Evolutionary conservation across 495 filamentous ascomycete species (phyloP).

Genomic region (Oidiodendron maius): DNA sequence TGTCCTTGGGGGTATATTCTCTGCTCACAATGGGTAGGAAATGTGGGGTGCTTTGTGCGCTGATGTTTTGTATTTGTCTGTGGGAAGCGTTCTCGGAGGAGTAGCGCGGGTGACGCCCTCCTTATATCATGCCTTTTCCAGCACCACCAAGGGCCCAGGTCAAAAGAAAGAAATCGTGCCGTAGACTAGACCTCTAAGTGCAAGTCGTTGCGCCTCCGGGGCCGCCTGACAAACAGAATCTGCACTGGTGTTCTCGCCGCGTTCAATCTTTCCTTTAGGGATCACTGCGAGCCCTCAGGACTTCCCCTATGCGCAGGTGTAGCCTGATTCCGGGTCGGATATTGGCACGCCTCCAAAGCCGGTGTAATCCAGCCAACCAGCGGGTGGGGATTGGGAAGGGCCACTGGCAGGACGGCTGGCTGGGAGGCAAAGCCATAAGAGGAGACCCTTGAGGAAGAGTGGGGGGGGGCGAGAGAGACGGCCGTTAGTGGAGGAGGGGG

Average conservation of each 20-base stretch:
- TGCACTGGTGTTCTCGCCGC: not conserved
- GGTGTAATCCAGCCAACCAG: no score
- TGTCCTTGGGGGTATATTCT: not conserved
- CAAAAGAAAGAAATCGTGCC: not conserved
- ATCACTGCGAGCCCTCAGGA: conserved; percentile 1
- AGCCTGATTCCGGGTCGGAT: no score
- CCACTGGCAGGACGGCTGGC: no score
- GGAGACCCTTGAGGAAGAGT: no score
- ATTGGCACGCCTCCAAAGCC: no score
- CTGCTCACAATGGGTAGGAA: not conserved
- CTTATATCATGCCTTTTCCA: no score
- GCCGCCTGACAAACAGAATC: conserved; percentile 15
- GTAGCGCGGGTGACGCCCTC: no score
- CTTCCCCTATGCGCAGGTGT: not conserved
- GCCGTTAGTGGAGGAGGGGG: no score
- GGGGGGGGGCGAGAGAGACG: no score
- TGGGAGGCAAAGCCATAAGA: no score
- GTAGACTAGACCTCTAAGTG: conserved; percentile 58
- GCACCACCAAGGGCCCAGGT: not conserved
- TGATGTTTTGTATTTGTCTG: not conserved
- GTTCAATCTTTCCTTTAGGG: conserved; percentile 25
- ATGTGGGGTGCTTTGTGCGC: not conserved
- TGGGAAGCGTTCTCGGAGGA: conserved; percentile 11
- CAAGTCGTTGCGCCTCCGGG: conserved; percentile 45
- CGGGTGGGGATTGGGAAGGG: no score